Evolutionary conservation across 306 rosid species (phyloP).

Genomic region (Cucumis sativus): Cucumber_9930_V3 NC_026655.2:8105001-8105500

Average conservation of each 20-base stretch:
- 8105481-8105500: background rate
- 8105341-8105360: background rate
- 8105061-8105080: background rate
- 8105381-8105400: background rate
- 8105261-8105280: too few relatives aligned
- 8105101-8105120: background rate
- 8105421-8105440: background rate
- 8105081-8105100: background rate
- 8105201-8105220: too few relatives aligned
- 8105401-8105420: too few relatives aligned
- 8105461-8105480: background rate
- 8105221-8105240: too few relatives aligned
- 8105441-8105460: background rate
- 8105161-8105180: too few relatives aligned
- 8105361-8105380: background rate
- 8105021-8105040: background rate
- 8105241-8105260: too few relatives aligned
- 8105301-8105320: background rate
- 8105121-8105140: background rate
- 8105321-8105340: background rate
- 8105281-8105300: background rate
- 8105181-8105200: too few relatives aligned
- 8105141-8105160: background rate
- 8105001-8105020: background rate
- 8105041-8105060: background rate